Conservation (phyloP, 371 early-diverging fungal genomes). For the Mucor mucedo region DNA sequence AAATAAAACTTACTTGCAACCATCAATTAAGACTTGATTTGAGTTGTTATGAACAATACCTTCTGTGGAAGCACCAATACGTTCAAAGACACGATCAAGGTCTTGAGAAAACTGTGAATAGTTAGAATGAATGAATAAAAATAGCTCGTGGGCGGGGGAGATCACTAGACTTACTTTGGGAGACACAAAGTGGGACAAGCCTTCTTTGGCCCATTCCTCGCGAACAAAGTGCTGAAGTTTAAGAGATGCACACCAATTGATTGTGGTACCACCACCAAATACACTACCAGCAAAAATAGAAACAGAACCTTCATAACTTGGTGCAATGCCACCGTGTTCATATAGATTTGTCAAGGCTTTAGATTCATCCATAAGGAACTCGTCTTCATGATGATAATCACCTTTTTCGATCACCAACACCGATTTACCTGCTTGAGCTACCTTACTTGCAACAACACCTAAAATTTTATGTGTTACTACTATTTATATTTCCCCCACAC, state of each 20-base stretch:
- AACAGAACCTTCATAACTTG: constrained; percentile 53
- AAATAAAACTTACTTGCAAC: constrained; percentile 51
- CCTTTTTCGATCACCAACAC: constrained; percentile 82
- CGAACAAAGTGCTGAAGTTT: constrained; percentile 68
- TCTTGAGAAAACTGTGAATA: constrained; percentile 33
- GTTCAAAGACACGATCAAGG: constrained; percentile 61
- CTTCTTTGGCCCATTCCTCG: constrained; percentile 75
- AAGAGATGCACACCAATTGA: constrained; percentile 75
- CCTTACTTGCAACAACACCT: constrained; percentile 71
- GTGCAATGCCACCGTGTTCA: constrained; percentile 52
- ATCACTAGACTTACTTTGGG: constrained; percentile 23
- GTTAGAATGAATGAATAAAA: not conserved
- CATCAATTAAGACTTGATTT: constrained; percentile 68
- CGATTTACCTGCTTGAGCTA: constrained; percentile 70
- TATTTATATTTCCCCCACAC: not conserved
- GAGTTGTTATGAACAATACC: constrained; percentile 64
- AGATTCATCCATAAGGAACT: constrained; percentile 55
- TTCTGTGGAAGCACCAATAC: constrained; percentile 62
- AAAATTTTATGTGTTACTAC: not conserved
- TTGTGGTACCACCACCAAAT: constrained; percentile 75
- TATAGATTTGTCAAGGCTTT: constrained; percentile 56
- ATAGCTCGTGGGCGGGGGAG: not conserved
- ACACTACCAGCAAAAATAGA: constrained; percentile 63
- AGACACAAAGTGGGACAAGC: constrained; percentile 62
- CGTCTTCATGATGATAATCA: constrained; percentile 57